Evolutionary conservation across 2,329 filamentous ascomycete species (phyloP).

Genomic region (Aspergillus niger): DNA sequence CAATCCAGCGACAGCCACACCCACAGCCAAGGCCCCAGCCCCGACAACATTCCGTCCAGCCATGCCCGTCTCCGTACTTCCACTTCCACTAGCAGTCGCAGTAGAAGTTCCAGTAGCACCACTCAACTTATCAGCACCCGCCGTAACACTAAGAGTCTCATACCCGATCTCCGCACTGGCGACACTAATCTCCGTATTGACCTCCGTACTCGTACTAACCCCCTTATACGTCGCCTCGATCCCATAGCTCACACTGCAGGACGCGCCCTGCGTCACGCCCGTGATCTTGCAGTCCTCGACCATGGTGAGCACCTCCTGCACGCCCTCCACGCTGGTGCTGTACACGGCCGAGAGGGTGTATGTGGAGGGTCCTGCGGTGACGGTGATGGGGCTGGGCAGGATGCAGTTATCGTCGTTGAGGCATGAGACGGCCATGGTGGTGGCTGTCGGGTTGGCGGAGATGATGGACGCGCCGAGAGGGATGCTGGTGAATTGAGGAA

Average conservation of each 20-base stretch:
- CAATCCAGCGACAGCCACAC: neutral
- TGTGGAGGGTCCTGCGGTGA: constrained; percentile 25
- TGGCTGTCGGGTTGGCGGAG: constrained; percentile 18
- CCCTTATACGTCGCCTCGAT: constrained; percentile 1
- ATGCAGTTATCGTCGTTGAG: constrained; percentile 9
- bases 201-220: constrained; percentile 5
- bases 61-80: neutral
- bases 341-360: constrained; percentile 16
- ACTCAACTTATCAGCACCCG: constrained; percentile 21
- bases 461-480: constrained; percentile 20
- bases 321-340: constrained; percentile 6
- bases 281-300: constrained; percentile 21
- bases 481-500: neutral
- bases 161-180: constrained; percentile 15
- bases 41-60: neutral
- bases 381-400: constrained; percentile 17
- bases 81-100: neutral
- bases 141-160: constrained; percentile 18
- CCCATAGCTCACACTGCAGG: constrained; percentile 15
- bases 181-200: constrained; percentile 2
- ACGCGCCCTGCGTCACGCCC: constrained; percentile 17
- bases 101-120: neutral
- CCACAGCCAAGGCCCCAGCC: neutral
- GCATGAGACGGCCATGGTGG: constrained; percentile 22
- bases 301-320: constrained; percentile 10